These are phyloP conservation scores for Cyberlindnera samutprakarnensis DNA, from an alignment of 805 yeast genomes.

Conservation along the genomic window DNA sequence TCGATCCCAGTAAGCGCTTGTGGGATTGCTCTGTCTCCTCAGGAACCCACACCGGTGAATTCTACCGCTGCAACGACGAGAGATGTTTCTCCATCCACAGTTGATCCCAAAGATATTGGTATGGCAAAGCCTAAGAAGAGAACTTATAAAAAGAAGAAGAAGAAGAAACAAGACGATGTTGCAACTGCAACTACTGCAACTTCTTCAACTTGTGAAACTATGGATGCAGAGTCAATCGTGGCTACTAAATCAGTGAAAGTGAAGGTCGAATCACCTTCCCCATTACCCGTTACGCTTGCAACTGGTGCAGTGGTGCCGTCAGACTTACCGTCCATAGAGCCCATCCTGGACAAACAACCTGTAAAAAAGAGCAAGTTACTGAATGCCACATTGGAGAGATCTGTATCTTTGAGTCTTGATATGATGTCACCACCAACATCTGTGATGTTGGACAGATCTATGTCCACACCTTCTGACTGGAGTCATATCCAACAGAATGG, in stretches of 20 bases:
- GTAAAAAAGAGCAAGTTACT: constrained; percentile 7
- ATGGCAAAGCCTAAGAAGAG: constrained; percentile 14
- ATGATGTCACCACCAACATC: constrained; percentile 8
- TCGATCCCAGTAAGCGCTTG: not conserved
- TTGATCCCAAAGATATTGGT: constrained; percentile 18
- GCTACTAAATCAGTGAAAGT: not conserved
- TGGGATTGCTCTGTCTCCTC: not conserved
- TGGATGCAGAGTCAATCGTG: not conserved
- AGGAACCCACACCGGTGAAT: constrained; percentile 8
- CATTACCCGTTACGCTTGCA: constrained; percentile 14
- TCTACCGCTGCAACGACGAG: constrained; percentile 2
- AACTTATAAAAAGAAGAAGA: constrained; percentile 17
- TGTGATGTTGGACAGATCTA: constrained; percentile 2
- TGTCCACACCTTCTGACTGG: constrained; percentile 1
- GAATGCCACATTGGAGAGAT: constrained; percentile 11
- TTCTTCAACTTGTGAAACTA: not conserved
- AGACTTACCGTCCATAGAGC: constrained; percentile 11
- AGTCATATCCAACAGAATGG: not conserved
- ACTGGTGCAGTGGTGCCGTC: constrained; percentile 1
- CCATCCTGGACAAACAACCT: constrained; percentile 7
- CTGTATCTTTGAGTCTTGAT: constrained; percentile 11
- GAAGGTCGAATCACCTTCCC: constrained; percentile 18
- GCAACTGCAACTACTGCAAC: not conserved
- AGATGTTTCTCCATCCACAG: constrained; percentile 16
- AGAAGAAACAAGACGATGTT: constrained; percentile 2